Evolutionary conservation across 257 asterid species (phyloP).

Genomic region (Handroanthus guayacan): DNA sequence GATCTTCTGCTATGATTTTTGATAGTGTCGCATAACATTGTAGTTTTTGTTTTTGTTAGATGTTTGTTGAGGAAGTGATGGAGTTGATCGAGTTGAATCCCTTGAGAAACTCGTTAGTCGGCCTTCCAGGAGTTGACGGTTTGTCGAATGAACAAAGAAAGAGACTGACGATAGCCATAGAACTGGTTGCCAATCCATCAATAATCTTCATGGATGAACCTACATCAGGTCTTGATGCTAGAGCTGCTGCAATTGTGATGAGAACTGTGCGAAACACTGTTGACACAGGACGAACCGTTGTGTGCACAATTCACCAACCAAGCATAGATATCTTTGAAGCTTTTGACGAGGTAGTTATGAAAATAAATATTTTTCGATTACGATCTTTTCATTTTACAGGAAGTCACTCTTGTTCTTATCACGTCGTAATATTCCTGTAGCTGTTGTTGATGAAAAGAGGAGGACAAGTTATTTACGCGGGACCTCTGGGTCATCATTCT

Average conservation of each 20-base stretch:
- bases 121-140: slow-evolving; percentile 91
- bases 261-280: slow-evolving; percentile 85
- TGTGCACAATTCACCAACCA: slow-evolving; percentile 91
- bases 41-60: slow-evolving; percentile 39
- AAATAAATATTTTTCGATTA: neutral
- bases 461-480: slow-evolving; percentile 76
- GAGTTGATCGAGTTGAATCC: slow-evolving; percentile 83
- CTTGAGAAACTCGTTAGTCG: slow-evolving; percentile 66
- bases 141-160: slow-evolving; percentile 90
- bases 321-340: slow-evolving; percentile 90
- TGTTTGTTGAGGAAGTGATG: slow-evolving; percentile 92
- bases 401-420: neutral
- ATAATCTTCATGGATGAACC: slow-evolving; percentile 96
- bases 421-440: slow-evolving; percentile 39
- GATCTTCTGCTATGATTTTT: neutral
- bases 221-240: slow-evolving; percentile 89
- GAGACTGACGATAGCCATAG: slow-evolving; percentile 87
- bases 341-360: slow-evolving; percentile 75
- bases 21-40: neutral
- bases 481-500: slow-evolving; percentile 87
- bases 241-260: slow-evolving; percentile 96
- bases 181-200: slow-evolving; percentile 89
- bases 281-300: slow-evolving; percentile 85
- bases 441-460: slow-evolving; percentile 89
- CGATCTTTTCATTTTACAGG: neutral